Conservation (phyloP, 1,284 basidiomycete species). For the Puccinia triticina region DNA sequence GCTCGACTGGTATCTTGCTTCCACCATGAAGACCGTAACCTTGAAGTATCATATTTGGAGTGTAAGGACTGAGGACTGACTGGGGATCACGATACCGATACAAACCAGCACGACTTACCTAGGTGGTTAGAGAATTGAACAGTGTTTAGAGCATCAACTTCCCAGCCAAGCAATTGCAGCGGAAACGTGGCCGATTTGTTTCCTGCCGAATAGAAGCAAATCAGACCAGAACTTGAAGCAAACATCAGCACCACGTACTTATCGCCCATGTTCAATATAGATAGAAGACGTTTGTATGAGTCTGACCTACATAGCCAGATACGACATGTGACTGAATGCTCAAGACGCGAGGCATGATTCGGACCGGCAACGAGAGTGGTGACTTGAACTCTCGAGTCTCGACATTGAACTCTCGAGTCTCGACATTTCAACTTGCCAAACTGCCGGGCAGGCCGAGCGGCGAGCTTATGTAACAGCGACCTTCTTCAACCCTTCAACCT, state of each 20-base stretch:
- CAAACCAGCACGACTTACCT: slow-evolving; percentile 64
- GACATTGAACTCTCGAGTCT: too few species aligned
- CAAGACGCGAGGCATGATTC: slow-evolving; percentile 60
- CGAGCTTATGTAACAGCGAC: too few species aligned
- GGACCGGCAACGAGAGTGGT: background rate
- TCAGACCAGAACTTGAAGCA: background rate
- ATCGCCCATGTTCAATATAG: background rate
- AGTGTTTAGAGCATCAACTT: slow-evolving; percentile 94
- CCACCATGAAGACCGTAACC: slow-evolving; percentile 46
- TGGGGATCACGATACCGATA: background rate
- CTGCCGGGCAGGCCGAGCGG: too few species aligned
- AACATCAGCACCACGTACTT: background rate
- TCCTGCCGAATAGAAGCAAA: slow-evolving; percentile 63
- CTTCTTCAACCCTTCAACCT: too few species aligned
- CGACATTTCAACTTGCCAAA: too few species aligned
- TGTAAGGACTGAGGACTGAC: background rate
- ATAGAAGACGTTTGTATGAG: background rate
- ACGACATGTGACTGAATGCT: slow-evolving; percentile 88
- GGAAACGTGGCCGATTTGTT: slow-evolving; percentile 86
- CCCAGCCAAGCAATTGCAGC: slow-evolving; percentile 89
- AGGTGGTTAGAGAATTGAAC: slow-evolving; percentile 89
- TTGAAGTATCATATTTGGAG: background rate
- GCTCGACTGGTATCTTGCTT: slow-evolving; percentile 28
- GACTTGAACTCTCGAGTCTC: too few species aligned
- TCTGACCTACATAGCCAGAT: slow-evolving; percentile 88